phyloP scores from a whole-genome alignment of 2,329 filamentous ascomycete species.

The Zopfia rhizophila region DNA sequence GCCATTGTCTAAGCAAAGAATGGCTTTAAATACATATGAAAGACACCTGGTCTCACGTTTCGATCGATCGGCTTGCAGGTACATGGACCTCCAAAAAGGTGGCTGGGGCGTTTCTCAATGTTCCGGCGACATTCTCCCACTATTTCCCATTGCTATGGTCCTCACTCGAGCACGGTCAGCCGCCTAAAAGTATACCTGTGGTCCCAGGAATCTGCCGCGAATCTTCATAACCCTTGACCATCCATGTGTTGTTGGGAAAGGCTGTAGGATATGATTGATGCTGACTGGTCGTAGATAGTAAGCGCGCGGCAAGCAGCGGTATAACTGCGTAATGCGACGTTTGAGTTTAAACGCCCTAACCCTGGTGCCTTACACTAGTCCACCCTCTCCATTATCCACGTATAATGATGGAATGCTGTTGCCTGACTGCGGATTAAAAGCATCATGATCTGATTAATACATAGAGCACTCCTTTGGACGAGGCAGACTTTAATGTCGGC shows the following conservation, averaged over 20 bases:
- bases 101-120: slow-evolving; percentile 1
- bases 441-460: no score
- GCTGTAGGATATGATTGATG: slow-evolving; percentile 4
- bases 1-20: slow-evolving; percentile 9
- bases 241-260: slow-evolving; percentile 5
- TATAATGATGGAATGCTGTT: no score
- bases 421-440: no score
- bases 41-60: slow-evolving; percentile 5
- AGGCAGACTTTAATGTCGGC: no score
- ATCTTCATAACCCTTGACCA: no score
- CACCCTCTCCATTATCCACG: no score
- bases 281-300: slow-evolving; percentile 4
- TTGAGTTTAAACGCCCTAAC: no score
- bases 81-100: slow-evolving; percentile 4
- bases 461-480: no score
- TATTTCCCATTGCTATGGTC: slow-evolving; percentile 6
- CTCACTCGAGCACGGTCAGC: background rate
- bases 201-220: slow-evolving; percentile 4
- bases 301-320: slow-evolving; percentile 3
- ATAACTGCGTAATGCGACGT: no score
- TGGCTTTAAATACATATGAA: slow-evolving; percentile 11
- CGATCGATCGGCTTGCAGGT: slow-evolving; percentile 4
- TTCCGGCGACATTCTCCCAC: slow-evolving; percentile 2
- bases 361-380: no score
- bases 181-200: slow-evolving; percentile 4